phyloP scores from a whole-genome alignment of 192 early-diverging fungal genomes.

The Coemansia sp. region DNA sequence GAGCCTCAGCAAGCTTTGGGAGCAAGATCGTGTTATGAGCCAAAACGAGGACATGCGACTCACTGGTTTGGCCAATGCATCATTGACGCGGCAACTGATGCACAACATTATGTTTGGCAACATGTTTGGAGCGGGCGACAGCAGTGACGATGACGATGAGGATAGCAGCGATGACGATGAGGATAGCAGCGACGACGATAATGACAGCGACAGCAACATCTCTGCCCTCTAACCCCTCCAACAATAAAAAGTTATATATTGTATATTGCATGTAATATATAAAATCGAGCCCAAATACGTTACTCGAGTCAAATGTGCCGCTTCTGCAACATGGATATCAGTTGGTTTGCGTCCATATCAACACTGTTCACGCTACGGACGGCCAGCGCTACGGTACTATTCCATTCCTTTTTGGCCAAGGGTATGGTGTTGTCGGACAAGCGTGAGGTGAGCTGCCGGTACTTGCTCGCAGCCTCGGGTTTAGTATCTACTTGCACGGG shows the following conservation, averaged over 20 bases:
- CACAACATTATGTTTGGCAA: conserved; percentile 17
- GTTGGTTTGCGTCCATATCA: conserved; percentile 20
- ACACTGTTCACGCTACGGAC: conserved; percentile 14
- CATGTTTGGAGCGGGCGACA: conserved; percentile 1
- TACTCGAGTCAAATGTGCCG: background rate
- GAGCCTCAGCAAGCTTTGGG: conserved; percentile 13
- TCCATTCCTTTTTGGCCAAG: conserved; percentile 47
- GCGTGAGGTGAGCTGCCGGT: conserved; percentile 24
- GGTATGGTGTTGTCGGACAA: conserved; percentile 37
- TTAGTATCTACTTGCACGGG: conserved; percentile 20
- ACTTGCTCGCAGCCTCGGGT: conserved; percentile 25
- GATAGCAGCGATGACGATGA: conserved; percentile 4
- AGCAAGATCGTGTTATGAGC: conserved; percentile 16
- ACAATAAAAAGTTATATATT: background rate
- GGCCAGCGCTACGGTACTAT: conserved; percentile 11
- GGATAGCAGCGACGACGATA: background rate
- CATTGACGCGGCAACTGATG: conserved; percentile 31
- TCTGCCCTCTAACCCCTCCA: background rate
- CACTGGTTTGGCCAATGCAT: conserved; percentile 13
- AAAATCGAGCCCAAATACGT: background rate
- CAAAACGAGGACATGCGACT: conserved; percentile 33
- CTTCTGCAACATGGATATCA: conserved; percentile 1
- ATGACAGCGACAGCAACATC: background rate
- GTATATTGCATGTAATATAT: background rate
- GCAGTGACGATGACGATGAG: conserved; percentile 1